phyloP scores from a whole-genome alignment of 2,329 filamentous ascomycete genomes.

The Penicillium sp. region DNA sequence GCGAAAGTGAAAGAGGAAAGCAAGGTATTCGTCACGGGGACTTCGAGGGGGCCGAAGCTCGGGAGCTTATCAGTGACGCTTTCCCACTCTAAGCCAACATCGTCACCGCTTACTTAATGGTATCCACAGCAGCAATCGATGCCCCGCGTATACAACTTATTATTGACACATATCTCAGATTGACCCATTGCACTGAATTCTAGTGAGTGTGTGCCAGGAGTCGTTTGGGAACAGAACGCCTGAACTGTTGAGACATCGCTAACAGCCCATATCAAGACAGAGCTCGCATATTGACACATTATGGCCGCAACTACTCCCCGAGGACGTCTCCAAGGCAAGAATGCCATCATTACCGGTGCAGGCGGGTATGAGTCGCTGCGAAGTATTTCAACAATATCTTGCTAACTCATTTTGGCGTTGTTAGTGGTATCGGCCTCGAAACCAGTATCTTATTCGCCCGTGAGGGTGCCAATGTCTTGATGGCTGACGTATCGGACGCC shows the following conservation, averaged over 20 bases:
- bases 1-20: neutral
- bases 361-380: conserved; percentile 62
- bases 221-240: neutral
- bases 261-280: conserved; percentile 4
- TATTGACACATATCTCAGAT: conserved; percentile 2
- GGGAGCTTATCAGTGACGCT: conserved; percentile 8
- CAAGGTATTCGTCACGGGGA: neutral
- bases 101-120: conserved; percentile 20
- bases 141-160: conserved; percentile 18
- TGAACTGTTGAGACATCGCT: neutral
- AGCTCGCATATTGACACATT: conserved; percentile 2
- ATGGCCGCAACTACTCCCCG: conserved; percentile 15
- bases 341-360: conserved; percentile 78
- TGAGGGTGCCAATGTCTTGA: conserved; percentile 81
- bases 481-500: conserved; percentile 80
- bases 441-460: conserved; percentile 85
- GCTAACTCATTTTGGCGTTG: neutral
- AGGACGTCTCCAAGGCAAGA: conserved; percentile 60
- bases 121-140: conserved; percentile 6
- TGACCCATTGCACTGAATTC: conserved; percentile 4
- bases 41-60: neutral
- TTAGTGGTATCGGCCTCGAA: conserved; percentile 84
- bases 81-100: conserved; percentile 6
- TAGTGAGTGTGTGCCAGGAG: neutral
- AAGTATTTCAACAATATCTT: neutral